Conservation (phyloP, 306 rosid species). For the Vigna unguiculata region DNA sequence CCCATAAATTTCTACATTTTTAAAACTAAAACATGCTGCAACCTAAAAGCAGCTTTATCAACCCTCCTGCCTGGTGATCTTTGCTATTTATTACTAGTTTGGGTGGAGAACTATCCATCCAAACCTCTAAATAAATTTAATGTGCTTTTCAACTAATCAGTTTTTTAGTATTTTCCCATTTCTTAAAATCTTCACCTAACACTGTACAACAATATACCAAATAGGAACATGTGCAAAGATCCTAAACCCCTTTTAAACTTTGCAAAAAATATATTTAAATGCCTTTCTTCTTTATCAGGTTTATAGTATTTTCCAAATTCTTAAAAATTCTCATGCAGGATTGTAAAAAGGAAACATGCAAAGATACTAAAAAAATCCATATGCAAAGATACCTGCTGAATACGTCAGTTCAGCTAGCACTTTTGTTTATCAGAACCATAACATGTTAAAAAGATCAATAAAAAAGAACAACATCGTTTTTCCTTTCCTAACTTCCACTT, state of each 20-base stretch:
- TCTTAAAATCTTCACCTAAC: not conserved
- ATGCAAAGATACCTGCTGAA: too few relatives aligned
- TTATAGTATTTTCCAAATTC: not conserved
- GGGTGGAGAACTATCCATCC: constrained; percentile 50
- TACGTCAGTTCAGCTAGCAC: too few relatives aligned
- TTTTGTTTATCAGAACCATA: too few relatives aligned
- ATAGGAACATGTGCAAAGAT: not conserved
- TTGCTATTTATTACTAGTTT: constrained; percentile 50
- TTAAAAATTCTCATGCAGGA: not conserved
- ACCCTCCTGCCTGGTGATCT: constrained; percentile 34
- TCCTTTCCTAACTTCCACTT: too few relatives aligned
- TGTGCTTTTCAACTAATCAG: not conserved
- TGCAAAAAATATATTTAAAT: not conserved
- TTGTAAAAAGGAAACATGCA: not conserved
- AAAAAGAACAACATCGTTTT: too few relatives aligned
- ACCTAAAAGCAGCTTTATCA: constrained; percentile 36
- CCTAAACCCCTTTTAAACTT: not conserved
- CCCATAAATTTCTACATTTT: constrained; percentile 29
- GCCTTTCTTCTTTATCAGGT: not conserved
- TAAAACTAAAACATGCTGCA: not conserved
- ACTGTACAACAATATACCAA: not conserved
- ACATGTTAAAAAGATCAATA: too few relatives aligned
- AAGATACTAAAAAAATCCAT: not conserved
- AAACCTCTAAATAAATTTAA: constrained; percentile 32
- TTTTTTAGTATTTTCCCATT: not conserved